Percentiles rank a stretch among this genome's conserved stretches.
These are phyloP conservation scores for Amoebophrya sp. DNA, from an alignment of 169 alveolate species.

Conservation along the genomic window DNA sequence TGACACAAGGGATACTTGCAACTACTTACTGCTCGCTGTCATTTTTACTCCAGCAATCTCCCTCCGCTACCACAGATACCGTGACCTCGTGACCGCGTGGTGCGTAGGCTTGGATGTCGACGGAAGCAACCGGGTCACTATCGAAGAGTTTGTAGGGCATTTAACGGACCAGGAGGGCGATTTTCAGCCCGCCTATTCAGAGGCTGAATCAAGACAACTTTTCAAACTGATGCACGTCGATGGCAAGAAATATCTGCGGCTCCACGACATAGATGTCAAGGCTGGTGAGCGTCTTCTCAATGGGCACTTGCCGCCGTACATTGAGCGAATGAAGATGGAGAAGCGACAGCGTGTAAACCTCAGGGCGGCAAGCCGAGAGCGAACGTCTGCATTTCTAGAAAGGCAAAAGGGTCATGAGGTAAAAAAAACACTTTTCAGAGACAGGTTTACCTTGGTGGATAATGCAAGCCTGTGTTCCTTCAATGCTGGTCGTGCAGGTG, in stretches of 20 bases:
- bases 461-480: too few species aligned
- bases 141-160: background rate
- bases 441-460: too few species aligned
- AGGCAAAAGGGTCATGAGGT: background rate
- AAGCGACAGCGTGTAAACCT: background rate
- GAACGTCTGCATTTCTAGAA: background rate
- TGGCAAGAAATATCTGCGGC: background rate
- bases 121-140: background rate
- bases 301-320: background rate
- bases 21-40: too few species aligned
- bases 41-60: too few species aligned
- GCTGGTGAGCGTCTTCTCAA: background rate
- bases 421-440: too few species aligned
- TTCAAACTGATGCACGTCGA: background rate
- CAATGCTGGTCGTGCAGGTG: too few species aligned
- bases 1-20: too few species aligned
- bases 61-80: background rate
- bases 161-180: background rate
- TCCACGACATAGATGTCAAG: background rate
- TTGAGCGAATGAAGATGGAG: background rate
- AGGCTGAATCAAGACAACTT: background rate
- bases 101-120: background rate
- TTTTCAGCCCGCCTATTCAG: too few species aligned
- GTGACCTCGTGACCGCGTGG: constrained; percentile 22
- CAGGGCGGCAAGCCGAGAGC: background rate